Percentiles rank a stretch among this genome's conserved stretches.
phyloP scores from a whole-genome alignment of 139 green algal species.

The Ettlia oleoabundans region DNA sequence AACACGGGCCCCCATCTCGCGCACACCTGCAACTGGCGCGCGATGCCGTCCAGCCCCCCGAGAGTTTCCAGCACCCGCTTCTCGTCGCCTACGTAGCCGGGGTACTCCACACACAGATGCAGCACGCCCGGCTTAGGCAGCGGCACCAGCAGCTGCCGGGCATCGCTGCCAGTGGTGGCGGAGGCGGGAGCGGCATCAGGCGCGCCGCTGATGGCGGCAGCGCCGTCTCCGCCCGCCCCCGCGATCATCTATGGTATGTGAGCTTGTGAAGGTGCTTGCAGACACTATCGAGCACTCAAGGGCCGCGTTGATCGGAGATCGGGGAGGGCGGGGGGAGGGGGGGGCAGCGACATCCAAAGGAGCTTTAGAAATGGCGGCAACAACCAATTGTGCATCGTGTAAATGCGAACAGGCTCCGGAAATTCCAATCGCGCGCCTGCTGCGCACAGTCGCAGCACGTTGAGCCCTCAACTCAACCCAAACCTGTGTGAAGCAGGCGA shows the following conservation, averaged over 20 bases:
- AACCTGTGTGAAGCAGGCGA: too few species aligned
- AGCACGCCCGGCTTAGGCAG: not conserved
- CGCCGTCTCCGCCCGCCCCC: too few species aligned
- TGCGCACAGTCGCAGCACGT: not conserved
- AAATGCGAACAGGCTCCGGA: too few species aligned
- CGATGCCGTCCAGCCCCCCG: conserved; percentile 31
- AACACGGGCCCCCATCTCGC: not conserved
- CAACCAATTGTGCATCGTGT: not conserved
- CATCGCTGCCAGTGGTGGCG: not conserved
- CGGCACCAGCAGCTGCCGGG: conserved; percentile 1
- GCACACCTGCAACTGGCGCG: conserved; percentile 24
- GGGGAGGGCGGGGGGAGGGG: too few species aligned
- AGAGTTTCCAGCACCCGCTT: conserved; percentile 41
- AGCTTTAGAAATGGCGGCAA: not conserved
- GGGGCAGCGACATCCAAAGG: not conserved
- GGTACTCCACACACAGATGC: conserved; percentile 32
- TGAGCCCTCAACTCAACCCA: not conserved
- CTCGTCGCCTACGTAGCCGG: conserved; percentile 36
- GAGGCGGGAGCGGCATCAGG: not conserved
- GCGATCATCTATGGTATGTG: not conserved
- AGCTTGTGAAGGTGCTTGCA: not conserved
- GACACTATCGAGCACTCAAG: too few species aligned
- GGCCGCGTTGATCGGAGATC: too few species aligned
- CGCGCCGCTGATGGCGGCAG: not conserved
- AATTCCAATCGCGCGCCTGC: not conserved